phyloP scores from a whole-genome alignment of 208 protist species.

The Trypanosoma congolense region DNA sequence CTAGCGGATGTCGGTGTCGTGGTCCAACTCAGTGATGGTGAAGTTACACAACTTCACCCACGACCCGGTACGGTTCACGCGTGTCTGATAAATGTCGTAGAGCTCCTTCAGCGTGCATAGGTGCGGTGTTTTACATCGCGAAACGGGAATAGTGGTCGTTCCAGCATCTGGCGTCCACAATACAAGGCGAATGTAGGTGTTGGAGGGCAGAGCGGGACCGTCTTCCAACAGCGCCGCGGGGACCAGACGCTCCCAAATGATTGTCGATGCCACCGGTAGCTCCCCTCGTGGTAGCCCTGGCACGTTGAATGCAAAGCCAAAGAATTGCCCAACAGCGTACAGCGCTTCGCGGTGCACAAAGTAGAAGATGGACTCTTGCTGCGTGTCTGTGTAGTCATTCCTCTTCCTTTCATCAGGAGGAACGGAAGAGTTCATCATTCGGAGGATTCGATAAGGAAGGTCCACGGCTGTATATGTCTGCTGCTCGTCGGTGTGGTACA shows the following conservation, averaged over 20 bases:
- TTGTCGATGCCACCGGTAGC: slow-evolving; percentile 58
- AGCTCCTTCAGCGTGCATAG: slow-evolving; percentile 70
- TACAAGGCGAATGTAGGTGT: slow-evolving; percentile 43
- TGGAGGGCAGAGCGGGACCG: slow-evolving; percentile 8
- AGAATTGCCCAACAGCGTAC: slow-evolving; percentile 81
- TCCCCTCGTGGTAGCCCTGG: slow-evolving; percentile 59
- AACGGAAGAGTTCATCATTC: slow-evolving; percentile 40
- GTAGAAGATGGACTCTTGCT: slow-evolving; percentile 66
- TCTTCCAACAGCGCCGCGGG: slow-evolving; percentile 29
- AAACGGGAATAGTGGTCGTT: slow-evolving; percentile 43
- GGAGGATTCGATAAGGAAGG: slow-evolving; percentile 58
- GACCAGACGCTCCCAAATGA: slow-evolving; percentile 76
- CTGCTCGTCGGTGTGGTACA: slow-evolving; percentile 82
- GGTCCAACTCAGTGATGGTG: slow-evolving; percentile 60
- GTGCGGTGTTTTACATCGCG: slow-evolving; percentile 58
- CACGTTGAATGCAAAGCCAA: slow-evolving; percentile 64
- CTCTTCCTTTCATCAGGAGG: slow-evolving; percentile 24
- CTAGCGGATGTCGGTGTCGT: slow-evolving; percentile 78
- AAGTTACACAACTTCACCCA: slow-evolving; percentile 76
- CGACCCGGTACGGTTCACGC: slow-evolving; percentile 59
- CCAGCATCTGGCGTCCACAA: slow-evolving; percentile 72
- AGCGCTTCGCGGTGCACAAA: slow-evolving; percentile 83
- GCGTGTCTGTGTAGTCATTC: slow-evolving; percentile 67
- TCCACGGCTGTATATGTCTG: slow-evolving; percentile 81
- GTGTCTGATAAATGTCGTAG: slow-evolving; percentile 41